These are phyloP conservation scores for Cymbopogon citratus DNA, from an alignment of 176 grass and related monocot species.

Conservation along the genomic window DNA sequence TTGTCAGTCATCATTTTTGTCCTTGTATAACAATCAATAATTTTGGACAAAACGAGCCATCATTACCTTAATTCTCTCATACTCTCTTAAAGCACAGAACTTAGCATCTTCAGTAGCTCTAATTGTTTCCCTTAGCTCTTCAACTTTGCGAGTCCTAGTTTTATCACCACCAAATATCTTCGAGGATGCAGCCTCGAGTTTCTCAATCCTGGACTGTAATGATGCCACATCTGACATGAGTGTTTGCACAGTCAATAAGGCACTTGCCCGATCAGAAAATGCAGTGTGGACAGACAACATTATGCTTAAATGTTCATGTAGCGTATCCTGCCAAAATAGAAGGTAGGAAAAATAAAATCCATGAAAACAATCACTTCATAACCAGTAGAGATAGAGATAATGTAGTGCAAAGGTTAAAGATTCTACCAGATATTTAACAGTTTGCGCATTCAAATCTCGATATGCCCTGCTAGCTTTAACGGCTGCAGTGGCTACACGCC, in stretches of 20 bases:
- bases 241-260: conserved; percentile 88
- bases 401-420: not conserved
- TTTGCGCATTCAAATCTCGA: conserved; percentile 96
- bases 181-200: conserved; percentile 75
- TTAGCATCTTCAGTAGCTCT: conserved; percentile 87
- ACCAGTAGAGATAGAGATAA: conserved; percentile 11
- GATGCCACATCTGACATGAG: conserved; percentile 89
- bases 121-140: conserved; percentile 80
- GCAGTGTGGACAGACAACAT: conserved; percentile 84
- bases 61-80: conserved; percentile 93
- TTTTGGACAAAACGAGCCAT: conserved; percentile 3
- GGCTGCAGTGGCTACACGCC: conserved; percentile 77
- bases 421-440: conserved; percentile 90
- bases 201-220: conserved; percentile 69
- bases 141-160: conserved; percentile 65
- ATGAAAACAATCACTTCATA: conserved; percentile 7
- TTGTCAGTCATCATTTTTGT: not conserved
- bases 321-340: conserved; percentile 63
- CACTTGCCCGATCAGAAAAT: conserved; percentile 89
- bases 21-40: not conserved
- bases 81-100: conserved; percentile 78
- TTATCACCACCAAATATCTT: conserved; percentile 97
- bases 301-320: conserved; percentile 91
- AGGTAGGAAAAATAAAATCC: not conserved
- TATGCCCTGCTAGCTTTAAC: conserved; percentile 94